Evolutionary conservation across 768 basidiomycete species (phyloP), one percentile per base, ranked within the genome.

Genomic region (Calvatia gigantea): DNA sequence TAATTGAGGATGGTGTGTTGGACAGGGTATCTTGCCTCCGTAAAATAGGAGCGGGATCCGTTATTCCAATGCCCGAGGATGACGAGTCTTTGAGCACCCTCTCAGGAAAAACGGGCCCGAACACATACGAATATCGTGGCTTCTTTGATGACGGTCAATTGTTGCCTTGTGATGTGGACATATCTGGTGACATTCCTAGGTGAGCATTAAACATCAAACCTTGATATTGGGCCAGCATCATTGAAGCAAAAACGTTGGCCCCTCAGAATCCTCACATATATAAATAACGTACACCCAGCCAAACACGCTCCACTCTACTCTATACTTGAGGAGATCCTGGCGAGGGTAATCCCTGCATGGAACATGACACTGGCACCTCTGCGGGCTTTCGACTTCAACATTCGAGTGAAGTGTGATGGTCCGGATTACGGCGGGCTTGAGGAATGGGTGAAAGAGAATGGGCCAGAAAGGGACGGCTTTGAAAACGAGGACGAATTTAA

Each of bases 231-330:
- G n/a, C n/a, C n/a, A n/a, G n/a, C n/a, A n/a, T n/a, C n/a, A n/a
- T n/a, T n/a, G n/a, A n/a, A n/a, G n/a, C n/a, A n/a, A n/a, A n/a
- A n/a, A n/a, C n/a, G n/a, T n/a, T n/a, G n/a, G n/a, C n/a, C n/a
- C n/a, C n/a, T n/a, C 37, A 64, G 64, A n/a, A 65, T 70, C 29
- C 57, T 51, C 15, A 67, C 67, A 6, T 76, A 78, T 57, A 75
- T 76, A 61, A 76, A 76, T 57, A 74, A 73, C 48, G 61, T 77
- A 7, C 67, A 75, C 54, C 75, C 73, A 6, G 29, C 58, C 4
- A 49, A 55, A 6, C 61, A 64, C 51, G 19, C 27, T 41, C 39
- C 60, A 23, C 58, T 74, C 5, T 69, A 70, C 60, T 5, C 29
- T 28, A 41, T 63, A 15, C 51, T 73, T 23, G 67, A 70, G 45